Evolutionary conservation across 352 stramenopile species (phyloP), one percentile per base, ranked within the genome.

Genomic region (Pythium diclinum): DNA sequence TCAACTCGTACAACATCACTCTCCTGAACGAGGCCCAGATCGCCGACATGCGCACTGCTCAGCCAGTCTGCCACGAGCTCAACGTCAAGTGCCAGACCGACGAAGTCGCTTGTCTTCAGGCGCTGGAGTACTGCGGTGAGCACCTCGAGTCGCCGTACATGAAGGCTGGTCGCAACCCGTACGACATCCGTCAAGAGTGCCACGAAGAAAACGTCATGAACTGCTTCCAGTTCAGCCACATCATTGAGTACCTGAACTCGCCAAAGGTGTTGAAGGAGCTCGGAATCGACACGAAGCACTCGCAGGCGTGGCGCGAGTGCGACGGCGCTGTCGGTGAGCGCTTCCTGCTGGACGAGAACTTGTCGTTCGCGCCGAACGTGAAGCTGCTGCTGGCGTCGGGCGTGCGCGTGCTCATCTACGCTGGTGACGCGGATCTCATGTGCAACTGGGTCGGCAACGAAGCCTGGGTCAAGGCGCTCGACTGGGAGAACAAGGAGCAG

Each of bases 311-410:
- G 96, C 65, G 89, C 25, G 84, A 89, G 32, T 99, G 96, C 65
- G 97, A 98, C 77, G 89, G 88, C 61, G 77, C 87, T 3, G 90
- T 99, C n/a, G 95, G 97, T 59, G 67, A 83, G 42, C 79, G 88
- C 8, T 98, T 99, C 63, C 75, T 63, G 25, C 75, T 79, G 34
- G 95, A 99, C 69, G 95, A 93, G 81, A 98, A 99, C 93, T 83
- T 96, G 60, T 90, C 97, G n/a, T 98, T 96, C 49, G 81, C 91
- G 3, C 63, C 85, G 9, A 83, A 95, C 51, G 78, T 98, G 16
- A 81, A 85, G 28, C 75, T 95, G 58, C 68, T 17, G 56, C 42
- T 3, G 30, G 25, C 21, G 89, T 98, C 34, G 87, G 71, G 42
- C 36, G 48, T 81, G 19, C 73, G 72, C 9, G 87, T 95, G 17